Percentiles rank a stretch among this genome's conserved stretches.
phyloP scores from a whole-genome alignment of 2,329 filamentous ascomycete genomes.

The Microsporum canis region DNA sequence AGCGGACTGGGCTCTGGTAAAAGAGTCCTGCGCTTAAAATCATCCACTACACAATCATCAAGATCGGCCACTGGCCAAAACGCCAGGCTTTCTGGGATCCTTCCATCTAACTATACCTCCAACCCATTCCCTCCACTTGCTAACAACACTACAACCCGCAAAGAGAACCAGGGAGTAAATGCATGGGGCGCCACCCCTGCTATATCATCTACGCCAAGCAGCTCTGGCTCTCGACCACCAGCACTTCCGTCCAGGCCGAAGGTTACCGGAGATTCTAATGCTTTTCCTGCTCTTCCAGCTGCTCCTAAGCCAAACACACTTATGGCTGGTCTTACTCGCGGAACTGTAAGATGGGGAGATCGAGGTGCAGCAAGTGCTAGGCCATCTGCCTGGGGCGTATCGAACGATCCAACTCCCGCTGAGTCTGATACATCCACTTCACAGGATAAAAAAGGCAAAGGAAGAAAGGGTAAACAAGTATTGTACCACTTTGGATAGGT shows the following conservation, averaged over 20 bases:
- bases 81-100: slow-evolving; percentile 35
- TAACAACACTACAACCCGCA: slow-evolving; percentile 14
- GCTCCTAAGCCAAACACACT: slow-evolving; percentile 58
- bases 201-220: slow-evolving; percentile 18
- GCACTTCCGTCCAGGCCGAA: slow-evolving; percentile 15
- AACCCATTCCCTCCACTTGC: slow-evolving; percentile 40
- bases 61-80: slow-evolving; percentile 52
- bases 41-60: slow-evolving; percentile 56
- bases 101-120: slow-evolving; percentile 18
- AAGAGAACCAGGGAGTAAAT: slow-evolving; percentile 14
- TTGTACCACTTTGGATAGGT: slow-evolving; percentile 31
- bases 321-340: slow-evolving; percentile 38
- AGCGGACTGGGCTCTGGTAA: slow-evolving; percentile 51
- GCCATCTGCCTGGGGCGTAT: slow-evolving; percentile 30
- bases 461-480: slow-evolving; percentile 23
- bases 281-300: slow-evolving; percentile 71
- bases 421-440: slow-evolving; percentile 15
- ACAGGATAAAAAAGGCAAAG: slow-evolving; percentile 14
- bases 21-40: slow-evolving; percentile 56
- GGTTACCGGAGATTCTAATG: slow-evolving; percentile 39
- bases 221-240: slow-evolving; percentile 20
- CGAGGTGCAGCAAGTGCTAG: slow-evolving; percentile 16
- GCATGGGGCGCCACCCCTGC: slow-evolving; percentile 19
- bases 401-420: slow-evolving; percentile 15
- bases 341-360: slow-evolving; percentile 37